Base-by-base conservation (phyloP, 352 stramenopile species). In the Saprolegnia diclina region DNA sequence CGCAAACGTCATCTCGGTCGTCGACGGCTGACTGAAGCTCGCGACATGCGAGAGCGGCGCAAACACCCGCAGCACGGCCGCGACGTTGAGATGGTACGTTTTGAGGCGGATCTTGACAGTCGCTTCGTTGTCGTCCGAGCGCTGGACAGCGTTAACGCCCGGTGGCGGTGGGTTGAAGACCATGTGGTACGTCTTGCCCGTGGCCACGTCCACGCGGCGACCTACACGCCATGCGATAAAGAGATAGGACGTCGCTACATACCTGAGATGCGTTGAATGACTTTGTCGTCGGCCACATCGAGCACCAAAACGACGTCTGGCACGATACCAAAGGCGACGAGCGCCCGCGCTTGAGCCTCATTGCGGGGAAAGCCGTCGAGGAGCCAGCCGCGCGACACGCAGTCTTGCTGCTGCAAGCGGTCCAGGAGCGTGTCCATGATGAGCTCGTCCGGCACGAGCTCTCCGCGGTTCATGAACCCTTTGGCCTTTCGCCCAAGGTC, bases 291-390 rank as follows among this genome's bases (percentile, higher is more conserved):
- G 0, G 95, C 93, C 50, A 99, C 91, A 64, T 98, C 92, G 0
- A 99, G 80, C 65, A 97, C 88, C 13, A 99, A 82, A 40, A 98
- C 93, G 29, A 91, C 79, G 73, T 98, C 93, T 0, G 98, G 90
- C 35, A 93, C 69, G 26, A 97, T 88, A 14, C 74, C 87, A 35
- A 79, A 82, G 10, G 71, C 66, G 0, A 87, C 56, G 63, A 92
- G 81, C 2, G 76, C 81, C 52, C 75, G 61, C 11, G 93, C 92
- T 73, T 98, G 94, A 3, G 79, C 74, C 46, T 90, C 79, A 0
- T 90, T 97, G 18, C 94, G 78, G 24, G 96, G 96, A 73, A 99
- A 99, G 0, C 96, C 96, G 75, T 99, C 96, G 19, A 99, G 76
- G 21, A 99, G 81, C 84, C 84, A 92, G 4, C 97, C 79, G 19